Conservation (phyloP, 306 rosid genomes). For the Amphicarpaea edgeworthii region DNA sequence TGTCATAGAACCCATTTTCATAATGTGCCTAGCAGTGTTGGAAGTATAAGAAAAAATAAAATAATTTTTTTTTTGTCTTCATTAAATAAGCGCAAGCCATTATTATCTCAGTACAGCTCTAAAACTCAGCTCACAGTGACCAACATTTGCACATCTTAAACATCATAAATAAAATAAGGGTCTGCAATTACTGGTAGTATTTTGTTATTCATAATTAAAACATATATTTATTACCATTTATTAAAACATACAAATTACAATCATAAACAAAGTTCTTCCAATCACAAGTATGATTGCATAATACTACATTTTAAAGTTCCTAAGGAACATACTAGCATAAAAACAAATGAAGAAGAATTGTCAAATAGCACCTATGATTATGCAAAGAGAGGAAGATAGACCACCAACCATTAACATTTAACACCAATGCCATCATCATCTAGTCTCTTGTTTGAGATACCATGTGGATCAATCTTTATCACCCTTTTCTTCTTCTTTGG, state of each 20-base stretch:
- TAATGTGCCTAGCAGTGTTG: slow-evolving; percentile 2
- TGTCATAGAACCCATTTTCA: neutral
- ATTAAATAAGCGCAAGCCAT: slow-evolving; percentile 22
- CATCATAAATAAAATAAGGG: neutral
- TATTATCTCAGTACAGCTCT: slow-evolving; percentile 19
- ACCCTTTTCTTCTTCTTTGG: slow-evolving; percentile 73
- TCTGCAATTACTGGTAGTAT: too few relatives aligned
- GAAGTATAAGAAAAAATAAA: slow-evolving; percentile 3
- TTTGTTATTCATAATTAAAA: too few relatives aligned
- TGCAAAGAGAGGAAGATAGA: slow-evolving; percentile 31
- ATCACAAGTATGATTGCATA: slow-evolving; percentile 24
- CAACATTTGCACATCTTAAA: slow-evolving; percentile 5
- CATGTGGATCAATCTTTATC: slow-evolving; percentile 72
- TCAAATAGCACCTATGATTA: slow-evolving; percentile 24
- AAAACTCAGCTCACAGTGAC: neutral
- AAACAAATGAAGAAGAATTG: slow-evolving; percentile 11
- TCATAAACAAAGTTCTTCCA: slow-evolving; percentile 23
- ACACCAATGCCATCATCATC: slow-evolving; percentile 54
- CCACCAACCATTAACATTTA: slow-evolving; percentile 55
- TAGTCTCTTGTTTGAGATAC: slow-evolving; percentile 84
- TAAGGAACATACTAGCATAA: slow-evolving; percentile 4
- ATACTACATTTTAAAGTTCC: slow-evolving; percentile 20
- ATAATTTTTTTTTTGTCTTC: neutral
- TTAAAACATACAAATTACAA: neutral
- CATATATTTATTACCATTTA: neutral